Evolutionary conservation across 257 asterid genomes (phyloP).

Genomic region (Eustoma russellianum): DNA sequence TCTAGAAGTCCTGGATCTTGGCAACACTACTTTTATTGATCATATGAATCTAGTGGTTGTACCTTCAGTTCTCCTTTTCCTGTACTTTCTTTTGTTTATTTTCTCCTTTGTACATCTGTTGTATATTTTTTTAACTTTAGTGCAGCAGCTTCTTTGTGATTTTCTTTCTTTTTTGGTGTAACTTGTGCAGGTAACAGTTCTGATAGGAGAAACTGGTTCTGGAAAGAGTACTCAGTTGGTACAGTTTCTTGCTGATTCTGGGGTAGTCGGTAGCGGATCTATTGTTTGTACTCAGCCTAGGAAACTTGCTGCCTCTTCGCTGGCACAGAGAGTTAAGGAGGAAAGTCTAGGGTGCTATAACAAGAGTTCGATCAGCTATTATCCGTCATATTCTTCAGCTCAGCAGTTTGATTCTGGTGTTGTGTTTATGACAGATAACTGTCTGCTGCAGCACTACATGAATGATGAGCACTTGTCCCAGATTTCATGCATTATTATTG

Average conservation of each 20-base stretch:
- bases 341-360: constrained; percentile 60
- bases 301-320: constrained; percentile 75
- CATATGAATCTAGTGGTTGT: no score
- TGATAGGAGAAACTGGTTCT: constrained; percentile 92
- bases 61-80: background rate
- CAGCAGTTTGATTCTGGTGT: constrained; percentile 46
- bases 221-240: constrained; percentile 97
- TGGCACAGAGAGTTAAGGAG: constrained; percentile 75
- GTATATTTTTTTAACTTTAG: background rate
- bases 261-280: constrained; percentile 40
- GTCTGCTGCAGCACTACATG: constrained; percentile 82
- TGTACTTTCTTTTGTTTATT: background rate
- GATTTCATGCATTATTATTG: constrained; percentile 78
- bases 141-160: background rate
- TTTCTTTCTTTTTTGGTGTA: background rate
- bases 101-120: background rate
- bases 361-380: constrained; percentile 35
- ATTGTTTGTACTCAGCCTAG: constrained; percentile 95
- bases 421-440: constrained; percentile 77
- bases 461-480: constrained; percentile 48
- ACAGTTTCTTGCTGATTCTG: constrained; percentile 86
- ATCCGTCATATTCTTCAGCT: constrained; percentile 52
- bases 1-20: no score
- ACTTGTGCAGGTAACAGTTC: constrained; percentile 51
- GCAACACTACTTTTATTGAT: background rate